phyloP scores from a whole-genome alignment of 2,329 filamentous ascomycete species.

The Stagonosporopsis vannaccii region DNA sequence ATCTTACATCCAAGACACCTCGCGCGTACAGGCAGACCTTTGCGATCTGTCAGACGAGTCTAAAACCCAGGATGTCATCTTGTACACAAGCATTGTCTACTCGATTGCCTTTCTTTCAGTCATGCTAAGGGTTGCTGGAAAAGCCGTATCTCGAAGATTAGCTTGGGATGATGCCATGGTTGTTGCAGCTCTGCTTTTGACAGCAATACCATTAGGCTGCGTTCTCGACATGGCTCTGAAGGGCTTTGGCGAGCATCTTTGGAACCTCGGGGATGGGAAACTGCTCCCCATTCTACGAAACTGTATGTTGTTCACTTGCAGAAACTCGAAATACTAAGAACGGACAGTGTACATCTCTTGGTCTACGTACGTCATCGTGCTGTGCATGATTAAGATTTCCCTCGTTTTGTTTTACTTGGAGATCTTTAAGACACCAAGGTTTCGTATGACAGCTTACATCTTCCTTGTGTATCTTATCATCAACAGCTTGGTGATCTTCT shows the following conservation, averaged over 20 bases:
- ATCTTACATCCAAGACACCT: conserved; percentile 11
- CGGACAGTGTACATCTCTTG: conserved; percentile 20
- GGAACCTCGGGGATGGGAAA: conserved; percentile 27
- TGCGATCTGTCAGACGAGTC: conserved; percentile 32
- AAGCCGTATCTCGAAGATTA: conserved; percentile 21
- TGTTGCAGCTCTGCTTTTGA: conserved; percentile 14
- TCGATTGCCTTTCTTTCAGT: conserved; percentile 25
- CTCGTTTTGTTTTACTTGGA: conserved; percentile 39
- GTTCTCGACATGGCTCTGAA: conserved; percentile 28
- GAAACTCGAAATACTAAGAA: background rate
- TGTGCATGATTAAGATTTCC: conserved; percentile 37
- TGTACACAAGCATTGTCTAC: conserved; percentile 24
- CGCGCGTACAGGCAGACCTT: conserved; percentile 27
- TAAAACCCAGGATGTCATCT: conserved; percentile 21
- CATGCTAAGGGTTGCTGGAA: conserved; percentile 17
- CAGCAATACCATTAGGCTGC: conserved; percentile 20
- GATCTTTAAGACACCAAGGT: conserved; percentile 33
- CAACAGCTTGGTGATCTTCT: conserved; percentile 26
- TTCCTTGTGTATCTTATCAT: conserved; percentile 26
- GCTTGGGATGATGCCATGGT: conserved; percentile 25
- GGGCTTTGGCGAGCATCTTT: conserved; percentile 36
- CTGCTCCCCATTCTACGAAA: conserved; percentile 25
- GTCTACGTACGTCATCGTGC: conserved; percentile 29
- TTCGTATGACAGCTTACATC: conserved; percentile 25
- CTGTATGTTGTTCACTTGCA: conserved; percentile 14